Conservation (phyloP, 1,139 yeast genomes). For the Candida neerlandica region DNA sequence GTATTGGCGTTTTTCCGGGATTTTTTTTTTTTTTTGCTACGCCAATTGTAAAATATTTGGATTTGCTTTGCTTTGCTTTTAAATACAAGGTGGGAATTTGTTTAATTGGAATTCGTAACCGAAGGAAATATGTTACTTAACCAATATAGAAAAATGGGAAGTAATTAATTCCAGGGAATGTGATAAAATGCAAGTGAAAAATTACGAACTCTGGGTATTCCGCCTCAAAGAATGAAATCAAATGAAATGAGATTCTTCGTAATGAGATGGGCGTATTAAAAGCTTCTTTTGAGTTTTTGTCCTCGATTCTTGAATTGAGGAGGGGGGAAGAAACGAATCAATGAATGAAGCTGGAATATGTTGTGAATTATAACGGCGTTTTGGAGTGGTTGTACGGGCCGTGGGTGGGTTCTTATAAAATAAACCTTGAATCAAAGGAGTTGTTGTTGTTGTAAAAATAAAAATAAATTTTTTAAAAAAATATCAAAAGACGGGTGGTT, state of each 20-base stretch:
- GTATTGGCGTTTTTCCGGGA: not conserved
- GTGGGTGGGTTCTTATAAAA: no score
- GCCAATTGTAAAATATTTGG: not conserved
- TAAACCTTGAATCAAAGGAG: no score
- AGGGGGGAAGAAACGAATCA: no score
- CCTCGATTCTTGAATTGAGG: not conserved
- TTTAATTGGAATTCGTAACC: not conserved
- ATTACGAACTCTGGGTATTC: not conserved
- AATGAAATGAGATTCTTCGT: conserved; percentile 1
- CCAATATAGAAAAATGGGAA: not conserved
- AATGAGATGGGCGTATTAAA: not conserved
- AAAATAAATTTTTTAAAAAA: no score
- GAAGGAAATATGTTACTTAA: not conserved
- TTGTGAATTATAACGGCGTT: no score
- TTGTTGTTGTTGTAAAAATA: no score
- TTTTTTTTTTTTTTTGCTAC: not conserved
- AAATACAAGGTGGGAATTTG: no score
- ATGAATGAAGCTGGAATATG: no score
- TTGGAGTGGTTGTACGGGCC: no score
- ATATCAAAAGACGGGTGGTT: no score
- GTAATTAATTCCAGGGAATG: not conserved
- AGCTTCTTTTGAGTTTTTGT: not conserved
- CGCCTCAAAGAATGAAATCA: not conserved
- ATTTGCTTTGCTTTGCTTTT: no score
- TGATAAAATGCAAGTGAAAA: not conserved